Evolutionary conservation across 2,329 filamentous ascomycete species (phyloP), one percentile per base, ranked within the genome.

Genomic region (Stagonosporopsis tanaceti): DNA sequence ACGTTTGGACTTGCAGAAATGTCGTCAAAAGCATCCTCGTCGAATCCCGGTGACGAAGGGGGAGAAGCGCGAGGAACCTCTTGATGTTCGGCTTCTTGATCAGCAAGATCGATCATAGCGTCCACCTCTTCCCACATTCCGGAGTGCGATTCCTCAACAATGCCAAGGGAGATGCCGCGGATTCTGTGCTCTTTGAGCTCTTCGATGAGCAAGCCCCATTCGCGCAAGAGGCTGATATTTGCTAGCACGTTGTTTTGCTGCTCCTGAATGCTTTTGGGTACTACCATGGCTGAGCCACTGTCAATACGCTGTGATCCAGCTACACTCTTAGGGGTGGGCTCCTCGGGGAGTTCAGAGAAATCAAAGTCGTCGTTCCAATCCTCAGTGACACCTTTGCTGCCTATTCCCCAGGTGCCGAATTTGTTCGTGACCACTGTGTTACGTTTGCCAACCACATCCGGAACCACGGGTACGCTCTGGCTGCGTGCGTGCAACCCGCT

Each of bases 321-420:
- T 30, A 71, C 63, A 24, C 68, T 73, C 32, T 71, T 69, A 27
- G 67, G 65, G 12, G 59, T 60, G 32, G 68, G 62, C 17, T 72
- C 67, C 40, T 83, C 81, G 25, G 80, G 76, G 12, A 77, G 71
- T 45, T 87, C 84, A 22, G 84, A 84, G 71, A 94, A 93, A 59
- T 94, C 90, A 66, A 96, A 95, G 73, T 96, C 92, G 62, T 93
- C 90, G 66, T 94, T 92, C 92, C 92, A 96, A 69, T 95, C 91
- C 72, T 96, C 92, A 60, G 89, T 93, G 11, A 88, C 88, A 15
- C 86, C 89, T 74, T 93, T 93, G 61, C 86, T 88, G n/a, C 89
- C 87, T 39, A 92, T 79, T 2, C 90, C 90, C 91, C 91, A 94
- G 1, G 91, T 93, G 40, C 91, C 89, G 69, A 92, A 94, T 68